Percentiles rank a stretch among this genome's conserved stretches.
Evolutionary conservation across 768 basidiomycete species (phyloP).

Genomic region (Podaxis carcinomalis): DNA sequence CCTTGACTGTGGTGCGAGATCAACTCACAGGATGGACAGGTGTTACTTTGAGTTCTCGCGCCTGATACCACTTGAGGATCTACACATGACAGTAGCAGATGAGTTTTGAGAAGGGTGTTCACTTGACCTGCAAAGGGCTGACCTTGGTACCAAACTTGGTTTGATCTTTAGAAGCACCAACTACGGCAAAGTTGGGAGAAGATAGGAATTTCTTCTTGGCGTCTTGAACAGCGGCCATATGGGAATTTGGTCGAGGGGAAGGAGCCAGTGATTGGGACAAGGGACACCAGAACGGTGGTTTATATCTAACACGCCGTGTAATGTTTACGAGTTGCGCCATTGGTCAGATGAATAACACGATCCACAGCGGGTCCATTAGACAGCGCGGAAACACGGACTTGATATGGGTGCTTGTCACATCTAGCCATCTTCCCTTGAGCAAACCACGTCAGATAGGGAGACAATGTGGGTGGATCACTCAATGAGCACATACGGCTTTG

Average conservation of each 20-base stretch:
- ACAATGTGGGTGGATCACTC: not conserved
- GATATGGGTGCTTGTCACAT: not conserved
- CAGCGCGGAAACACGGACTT: not conserved
- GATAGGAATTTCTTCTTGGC: constrained; percentile 58
- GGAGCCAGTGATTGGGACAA: not conserved
- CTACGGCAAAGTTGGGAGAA: constrained; percentile 66
- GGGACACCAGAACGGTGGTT: not conserved
- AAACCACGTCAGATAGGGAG: not conserved
- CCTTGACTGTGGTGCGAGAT: not conserved
- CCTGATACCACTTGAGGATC: constrained; percentile 78
- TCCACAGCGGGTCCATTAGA: not conserved
- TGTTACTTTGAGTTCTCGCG: constrained; percentile 51
- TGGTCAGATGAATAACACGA: constrained; percentile 2
- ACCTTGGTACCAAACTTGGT: constrained; percentile 79
- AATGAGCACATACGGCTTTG: not conserved
- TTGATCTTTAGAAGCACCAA: constrained; percentile 79
- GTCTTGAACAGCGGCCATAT: constrained; percentile 21
- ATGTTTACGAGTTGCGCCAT: constrained; percentile 5
- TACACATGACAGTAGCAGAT: constrained; percentile 21
- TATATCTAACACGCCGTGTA: not conserved
- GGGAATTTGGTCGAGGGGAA: not conserved
- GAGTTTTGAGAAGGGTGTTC: not conserved
- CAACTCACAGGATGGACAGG: constrained; percentile 70
- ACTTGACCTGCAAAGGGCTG: constrained; percentile 1
- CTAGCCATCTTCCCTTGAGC: not conserved